Conservation (phyloP, 257 asterid species). For the Salvia miltiorrhiza region DNA sequence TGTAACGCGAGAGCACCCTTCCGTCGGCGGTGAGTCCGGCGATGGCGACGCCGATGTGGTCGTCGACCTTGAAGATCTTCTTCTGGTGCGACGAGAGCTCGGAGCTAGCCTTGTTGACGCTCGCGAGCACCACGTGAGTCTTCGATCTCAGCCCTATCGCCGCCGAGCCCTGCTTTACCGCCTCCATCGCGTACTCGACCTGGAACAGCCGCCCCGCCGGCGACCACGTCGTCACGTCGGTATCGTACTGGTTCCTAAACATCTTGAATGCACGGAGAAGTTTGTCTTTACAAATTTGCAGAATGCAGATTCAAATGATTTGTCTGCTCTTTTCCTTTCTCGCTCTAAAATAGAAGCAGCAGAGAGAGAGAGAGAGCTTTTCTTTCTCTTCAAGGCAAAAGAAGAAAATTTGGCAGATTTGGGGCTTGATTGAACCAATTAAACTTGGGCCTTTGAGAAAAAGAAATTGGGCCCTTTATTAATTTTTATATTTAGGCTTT, state of each 20-base stretch:
- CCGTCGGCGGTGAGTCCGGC: conserved; percentile 99
- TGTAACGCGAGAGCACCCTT: conserved; percentile 87
- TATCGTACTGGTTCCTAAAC: conserved; percentile 96
- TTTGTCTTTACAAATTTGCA: background rate
- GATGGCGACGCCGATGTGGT: conserved; percentile 97
- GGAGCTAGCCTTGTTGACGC: conserved; percentile 83
- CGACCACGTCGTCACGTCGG: conserved; percentile 99
- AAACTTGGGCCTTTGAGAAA: background rate
- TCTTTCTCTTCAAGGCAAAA: conserved; percentile 62
- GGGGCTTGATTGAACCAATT: background rate
- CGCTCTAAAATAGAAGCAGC: conserved; percentile 20
- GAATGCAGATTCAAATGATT: conserved; percentile 17
- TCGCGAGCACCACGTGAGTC: conserved; percentile 84
- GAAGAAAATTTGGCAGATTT: background rate
- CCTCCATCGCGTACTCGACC: conserved; percentile 98
- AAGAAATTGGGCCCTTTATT: too few species aligned
- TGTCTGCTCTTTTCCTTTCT: background rate
- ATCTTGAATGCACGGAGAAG: conserved; percentile 29
- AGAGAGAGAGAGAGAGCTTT: conserved; percentile 14
- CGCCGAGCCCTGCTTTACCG: conserved; percentile 98
- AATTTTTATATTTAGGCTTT: background rate
- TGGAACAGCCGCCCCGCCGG: conserved; percentile 95
- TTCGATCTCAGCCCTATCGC: conserved; percentile 96
- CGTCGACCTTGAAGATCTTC: conserved; percentile 99
- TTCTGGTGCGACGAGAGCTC: conserved; percentile 98